Conservation (phyloP, 2,329 filamentous ascomycete species). For the Penicillium crustosum region DNA sequence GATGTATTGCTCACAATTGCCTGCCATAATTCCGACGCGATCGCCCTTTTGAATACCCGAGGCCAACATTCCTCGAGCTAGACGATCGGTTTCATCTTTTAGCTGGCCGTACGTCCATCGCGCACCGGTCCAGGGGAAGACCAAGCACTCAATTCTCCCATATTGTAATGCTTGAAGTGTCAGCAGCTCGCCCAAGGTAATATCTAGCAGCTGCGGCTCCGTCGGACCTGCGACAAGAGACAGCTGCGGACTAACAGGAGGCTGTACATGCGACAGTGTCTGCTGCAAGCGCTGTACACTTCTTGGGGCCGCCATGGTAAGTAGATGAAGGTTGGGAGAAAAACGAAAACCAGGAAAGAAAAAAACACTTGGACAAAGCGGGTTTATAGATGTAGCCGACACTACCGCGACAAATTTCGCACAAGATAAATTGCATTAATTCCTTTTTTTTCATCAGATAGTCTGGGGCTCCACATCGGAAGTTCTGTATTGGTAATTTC, state of each 20-base stretch:
- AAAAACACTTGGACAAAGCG: not conserved
- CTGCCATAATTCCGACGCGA: slow-evolving; percentile 71
- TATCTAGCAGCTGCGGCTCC: slow-evolving; percentile 67
- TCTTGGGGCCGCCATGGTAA: slow-evolving; percentile 25
- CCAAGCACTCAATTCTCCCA: slow-evolving; percentile 65
- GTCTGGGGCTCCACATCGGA: slow-evolving; percentile 6
- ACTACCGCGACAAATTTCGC: slow-evolving; percentile 10
- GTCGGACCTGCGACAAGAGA: slow-evolving; percentile 67
- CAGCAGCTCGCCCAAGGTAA: slow-evolving; percentile 71
- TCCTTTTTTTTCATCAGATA: slow-evolving; percentile 16
- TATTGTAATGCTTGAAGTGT: slow-evolving; percentile 68
- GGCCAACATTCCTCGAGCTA: slow-evolving; percentile 66
- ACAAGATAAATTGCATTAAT: not conserved
- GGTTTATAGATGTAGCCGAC: slow-evolving; percentile 16
- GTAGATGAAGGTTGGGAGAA: not conserved
- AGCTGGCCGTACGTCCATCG: slow-evolving; percentile 71
- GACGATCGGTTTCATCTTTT: slow-evolving; percentile 59
- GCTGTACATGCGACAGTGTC: slow-evolving; percentile 32
- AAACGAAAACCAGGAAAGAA: not conserved
- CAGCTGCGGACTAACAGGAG: slow-evolving; percentile 23
- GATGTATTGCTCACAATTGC: slow-evolving; percentile 59
- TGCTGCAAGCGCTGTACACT: slow-evolving; percentile 34
- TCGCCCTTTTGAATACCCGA: slow-evolving; percentile 68
- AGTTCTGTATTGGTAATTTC: slow-evolving; percentile 6
- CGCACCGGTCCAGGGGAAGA: slow-evolving; percentile 73